phyloP scores from a whole-genome alignment of 805 yeast species.

The Metschnikowia chrysomelidarum region DNA sequence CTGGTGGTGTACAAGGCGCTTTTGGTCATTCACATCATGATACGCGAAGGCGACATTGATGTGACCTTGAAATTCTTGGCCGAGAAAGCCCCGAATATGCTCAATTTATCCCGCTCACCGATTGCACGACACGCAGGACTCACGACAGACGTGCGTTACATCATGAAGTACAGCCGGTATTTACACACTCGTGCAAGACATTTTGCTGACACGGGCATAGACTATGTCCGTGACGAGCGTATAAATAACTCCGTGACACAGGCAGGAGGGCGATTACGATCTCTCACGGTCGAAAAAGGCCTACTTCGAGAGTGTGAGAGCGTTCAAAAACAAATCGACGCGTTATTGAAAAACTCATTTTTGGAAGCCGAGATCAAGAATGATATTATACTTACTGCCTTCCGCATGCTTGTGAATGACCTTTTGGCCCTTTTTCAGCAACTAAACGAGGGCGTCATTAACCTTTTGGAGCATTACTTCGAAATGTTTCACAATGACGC shows the following conservation, averaged over 20 bases:
- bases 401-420: conserved; percentile 87
- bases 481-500: conserved; percentile 89
- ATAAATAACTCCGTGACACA: conserved; percentile 45
- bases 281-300: conserved; percentile 71
- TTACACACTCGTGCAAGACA: conserved; percentile 67
- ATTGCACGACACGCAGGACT: conserved; percentile 38
- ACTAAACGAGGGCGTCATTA: conserved; percentile 93
- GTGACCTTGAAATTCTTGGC: conserved; percentile 64
- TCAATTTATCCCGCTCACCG: conserved; percentile 40
- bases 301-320: conserved; percentile 81
- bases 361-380: conserved; percentile 78
- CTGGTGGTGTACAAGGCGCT: conserved; percentile 84
- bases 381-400: conserved; percentile 80
- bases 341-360: conserved; percentile 70
- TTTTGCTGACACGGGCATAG: conserved; percentile 60
- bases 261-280: conserved; percentile 59
- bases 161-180: conserved; percentile 71
- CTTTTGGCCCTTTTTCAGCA: conserved; percentile 82
- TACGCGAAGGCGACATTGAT: conserved; percentile 84
- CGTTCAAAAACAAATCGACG: conserved; percentile 77
- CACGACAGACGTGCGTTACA: conserved; percentile 50
- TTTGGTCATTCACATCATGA: conserved; percentile 83
- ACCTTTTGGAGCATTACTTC: conserved; percentile 88
- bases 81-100: conserved; percentile 46
- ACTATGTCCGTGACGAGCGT: conserved; percentile 74